Evolutionary conservation across 495 filamentous ascomycete genomes (phyloP).

Genomic region (Podospora pseudoanserina): DNA sequence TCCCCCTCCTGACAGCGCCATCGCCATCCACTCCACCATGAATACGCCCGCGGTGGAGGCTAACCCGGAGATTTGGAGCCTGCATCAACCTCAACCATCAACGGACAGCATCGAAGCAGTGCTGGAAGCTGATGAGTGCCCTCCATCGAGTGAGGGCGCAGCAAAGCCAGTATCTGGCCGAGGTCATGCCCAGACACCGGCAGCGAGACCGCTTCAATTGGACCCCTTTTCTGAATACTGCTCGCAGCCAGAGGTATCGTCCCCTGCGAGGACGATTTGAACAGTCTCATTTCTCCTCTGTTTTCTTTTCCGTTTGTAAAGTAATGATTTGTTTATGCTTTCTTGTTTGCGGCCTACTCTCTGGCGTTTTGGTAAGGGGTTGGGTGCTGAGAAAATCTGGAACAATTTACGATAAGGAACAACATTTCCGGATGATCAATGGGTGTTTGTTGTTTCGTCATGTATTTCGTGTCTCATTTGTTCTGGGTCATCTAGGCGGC

Average conservation of each 20-base stretch:
- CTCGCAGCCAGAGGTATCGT: slow-evolving; percentile 1
- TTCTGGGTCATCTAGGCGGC: too few relatives aligned
- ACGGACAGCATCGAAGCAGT: not conserved
- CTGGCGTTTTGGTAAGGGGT: too few relatives aligned
- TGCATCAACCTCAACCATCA: not conserved
- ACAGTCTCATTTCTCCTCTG: not conserved
- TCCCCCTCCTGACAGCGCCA: not conserved
- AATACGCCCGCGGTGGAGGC: not conserved
- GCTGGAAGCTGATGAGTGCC: not conserved
- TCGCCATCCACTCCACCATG: not conserved
- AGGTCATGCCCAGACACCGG: not conserved
- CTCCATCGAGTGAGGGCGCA: not conserved
- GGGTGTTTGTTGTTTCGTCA: too few relatives aligned
- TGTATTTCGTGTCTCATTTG: too few relatives aligned
- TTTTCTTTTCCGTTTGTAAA: not conserved
- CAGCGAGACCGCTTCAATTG: not conserved
- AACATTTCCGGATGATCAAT: too few relatives aligned
- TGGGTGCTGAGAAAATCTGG: too few relatives aligned
- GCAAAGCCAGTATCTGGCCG: not conserved
- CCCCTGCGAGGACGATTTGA: not conserved
- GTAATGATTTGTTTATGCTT: not conserved
- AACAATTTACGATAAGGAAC: too few relatives aligned
- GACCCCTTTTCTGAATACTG: not conserved
- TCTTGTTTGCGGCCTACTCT: not conserved
- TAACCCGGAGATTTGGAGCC: not conserved